Conservation (phyloP, 2,329 filamentous ascomycete genomes). For the Canariomyces notabilis region DNA sequence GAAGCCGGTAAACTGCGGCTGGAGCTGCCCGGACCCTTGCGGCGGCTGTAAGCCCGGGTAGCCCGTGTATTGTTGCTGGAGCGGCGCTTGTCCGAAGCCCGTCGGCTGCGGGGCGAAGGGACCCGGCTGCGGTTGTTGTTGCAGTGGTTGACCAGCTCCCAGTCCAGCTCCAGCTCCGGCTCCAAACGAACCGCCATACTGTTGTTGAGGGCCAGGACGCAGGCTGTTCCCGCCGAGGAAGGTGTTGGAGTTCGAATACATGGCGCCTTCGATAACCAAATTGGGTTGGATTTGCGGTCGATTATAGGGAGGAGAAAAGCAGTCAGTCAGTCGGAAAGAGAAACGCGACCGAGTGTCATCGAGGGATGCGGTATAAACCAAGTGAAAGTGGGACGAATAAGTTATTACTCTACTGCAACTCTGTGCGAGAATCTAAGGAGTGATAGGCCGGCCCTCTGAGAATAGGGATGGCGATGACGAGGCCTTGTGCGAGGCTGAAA, state of each 20-base stretch:
- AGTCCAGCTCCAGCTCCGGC: no score
- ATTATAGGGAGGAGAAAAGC: constrained; percentile 4
- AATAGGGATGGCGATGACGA: constrained; percentile 14
- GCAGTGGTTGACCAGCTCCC: constrained; percentile 45
- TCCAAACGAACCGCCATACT: constrained; percentile 49
- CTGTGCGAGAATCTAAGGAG: constrained; percentile 1
- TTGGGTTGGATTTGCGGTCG: constrained; percentile 4
- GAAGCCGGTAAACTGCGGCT: constrained; percentile 66
- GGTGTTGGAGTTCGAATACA: constrained; percentile 88
- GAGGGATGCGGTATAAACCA: neutral
- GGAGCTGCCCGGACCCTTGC: constrained; percentile 46
- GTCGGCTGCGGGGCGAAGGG: constrained; percentile 58
- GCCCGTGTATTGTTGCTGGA: constrained; percentile 59
- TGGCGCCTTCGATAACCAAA: constrained; percentile 34
- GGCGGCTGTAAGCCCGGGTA: constrained; percentile 41
- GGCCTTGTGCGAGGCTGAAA: constrained; percentile 13
- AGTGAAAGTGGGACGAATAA: neutral
- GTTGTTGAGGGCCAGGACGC: constrained; percentile 61
- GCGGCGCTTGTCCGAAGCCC: constrained; percentile 51
- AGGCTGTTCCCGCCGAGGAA: constrained; percentile 77
- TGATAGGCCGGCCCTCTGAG: neutral
- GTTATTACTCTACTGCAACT: neutral
- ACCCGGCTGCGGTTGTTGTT: constrained; percentile 47
- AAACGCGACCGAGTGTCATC: neutral
- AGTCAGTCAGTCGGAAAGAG: neutral